phyloP scores from a whole-genome alignment of 78 protist genomes.

The Bigelowiella natans region DNA sequence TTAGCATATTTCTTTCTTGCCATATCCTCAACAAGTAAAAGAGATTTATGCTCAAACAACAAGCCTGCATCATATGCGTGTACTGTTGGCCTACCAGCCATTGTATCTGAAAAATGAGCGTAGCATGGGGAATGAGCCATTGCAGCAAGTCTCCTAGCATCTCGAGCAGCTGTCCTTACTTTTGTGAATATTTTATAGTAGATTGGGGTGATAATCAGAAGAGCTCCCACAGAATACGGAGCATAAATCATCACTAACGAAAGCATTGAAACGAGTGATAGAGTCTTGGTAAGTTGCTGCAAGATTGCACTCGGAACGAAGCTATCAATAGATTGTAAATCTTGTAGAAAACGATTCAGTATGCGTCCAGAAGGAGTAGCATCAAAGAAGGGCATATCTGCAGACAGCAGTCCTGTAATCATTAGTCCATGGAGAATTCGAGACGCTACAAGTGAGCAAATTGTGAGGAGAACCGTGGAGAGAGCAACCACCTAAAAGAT shows the following conservation, averaged over 20 bases:
- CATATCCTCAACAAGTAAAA: neutral
- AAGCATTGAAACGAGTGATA: neutral
- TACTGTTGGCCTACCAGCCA: neutral
- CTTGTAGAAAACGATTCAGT: constrained; percentile 8
- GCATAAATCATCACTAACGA: neutral
- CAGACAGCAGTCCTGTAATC: neutral
- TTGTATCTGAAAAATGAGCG: constrained; percentile 12
- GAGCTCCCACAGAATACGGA: neutral
- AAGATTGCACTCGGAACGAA: neutral
- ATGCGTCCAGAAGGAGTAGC: neutral
- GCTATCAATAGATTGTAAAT: neutral
- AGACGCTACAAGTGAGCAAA: neutral
- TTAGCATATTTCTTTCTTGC: neutral
- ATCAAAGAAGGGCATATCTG: constrained; percentile 23
- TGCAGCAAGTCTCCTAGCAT: neutral
- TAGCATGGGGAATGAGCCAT: constrained; percentile 23
- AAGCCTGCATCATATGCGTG: neutral
- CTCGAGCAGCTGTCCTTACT: neutral
- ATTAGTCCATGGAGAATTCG: neutral
- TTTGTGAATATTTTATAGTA: neutral
- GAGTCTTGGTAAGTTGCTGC: neutral
- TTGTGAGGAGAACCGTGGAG: neutral
- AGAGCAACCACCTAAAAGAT: neutral
- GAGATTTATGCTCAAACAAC: neutral
- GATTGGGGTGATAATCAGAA: neutral